A percentile compares a stretch with the other conserved stretches of the same genome.
Conservation (phyloP, 768 basidiomycete genomes). For the Tephrocybe rancida region DNA sequence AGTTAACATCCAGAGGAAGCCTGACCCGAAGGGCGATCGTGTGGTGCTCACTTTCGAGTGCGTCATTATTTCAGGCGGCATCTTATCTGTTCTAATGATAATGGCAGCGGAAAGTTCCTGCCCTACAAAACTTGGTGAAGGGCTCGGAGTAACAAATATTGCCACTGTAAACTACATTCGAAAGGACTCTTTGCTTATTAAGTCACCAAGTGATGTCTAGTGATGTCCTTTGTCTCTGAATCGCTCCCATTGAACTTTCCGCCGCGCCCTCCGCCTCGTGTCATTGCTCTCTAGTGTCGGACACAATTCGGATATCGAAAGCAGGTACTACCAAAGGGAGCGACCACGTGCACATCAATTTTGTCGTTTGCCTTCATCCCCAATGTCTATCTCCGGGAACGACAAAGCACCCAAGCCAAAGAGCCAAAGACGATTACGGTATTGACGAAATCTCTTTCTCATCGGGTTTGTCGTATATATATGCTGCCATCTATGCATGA, state of each 20-base stretch:
- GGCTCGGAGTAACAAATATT: neutral
- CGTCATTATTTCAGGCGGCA: conserved; percentile 26
- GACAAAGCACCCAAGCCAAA: conserved; percentile 15
- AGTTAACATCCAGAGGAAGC: conserved; percentile 66
- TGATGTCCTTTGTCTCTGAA: too few relatives aligned
- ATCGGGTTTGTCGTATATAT: conserved; percentile 9
- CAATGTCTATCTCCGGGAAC: conserved; percentile 7
- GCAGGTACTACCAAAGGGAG: conserved; percentile 7
- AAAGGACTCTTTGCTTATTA: too few relatives aligned
- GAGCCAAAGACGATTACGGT: conserved; percentile 14
- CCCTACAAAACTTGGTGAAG: conserved; percentile 70
- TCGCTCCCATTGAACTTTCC: too few relatives aligned
- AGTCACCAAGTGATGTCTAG: too few relatives aligned
- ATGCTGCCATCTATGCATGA: neutral
- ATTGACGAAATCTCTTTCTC: neutral
- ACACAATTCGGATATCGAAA: neutral
- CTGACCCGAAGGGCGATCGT: conserved; percentile 79
- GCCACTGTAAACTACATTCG: neutral
- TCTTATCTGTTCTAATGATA: conserved; percentile 6
- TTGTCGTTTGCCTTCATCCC: too few relatives aligned
- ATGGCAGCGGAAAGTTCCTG: conserved; percentile 71
- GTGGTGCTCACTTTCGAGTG: conserved; percentile 82
- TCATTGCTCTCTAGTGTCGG: neutral
- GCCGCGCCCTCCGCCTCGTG: neutral
- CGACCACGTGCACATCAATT: conserved; percentile 1